Evolutionary conservation across 139 green algal genomes (phyloP), one percentile per base, ranked within the genome.

Genomic region (Chlamydomonas sp.): DNA sequence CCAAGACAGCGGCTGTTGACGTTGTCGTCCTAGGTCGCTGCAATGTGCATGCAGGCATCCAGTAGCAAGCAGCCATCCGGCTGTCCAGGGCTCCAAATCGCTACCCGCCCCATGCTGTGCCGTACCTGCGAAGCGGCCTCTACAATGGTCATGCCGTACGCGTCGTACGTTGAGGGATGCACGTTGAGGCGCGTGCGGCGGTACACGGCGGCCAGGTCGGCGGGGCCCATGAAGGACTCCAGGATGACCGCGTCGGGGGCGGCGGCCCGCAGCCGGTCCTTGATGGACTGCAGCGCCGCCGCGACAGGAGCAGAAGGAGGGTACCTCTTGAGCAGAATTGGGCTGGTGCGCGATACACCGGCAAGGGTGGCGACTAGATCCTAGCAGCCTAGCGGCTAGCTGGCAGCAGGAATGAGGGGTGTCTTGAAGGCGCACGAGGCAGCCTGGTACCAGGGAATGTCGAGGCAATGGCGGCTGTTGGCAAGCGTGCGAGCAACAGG

Each of bases 131-230:
- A 96, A 5, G 96, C 96, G 0, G 96, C 96, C 90, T 98, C 96
- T 5, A 98, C 93, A 7, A 98, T 90, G 0, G 96, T 98, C 96
- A 98, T 98, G 59, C 96, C 96, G 85, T 95, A 98, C 15, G 94
- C 93, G 75, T 96, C 93, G 84, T 95, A 60, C 77, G 91, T 88
- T 59, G 91, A 93, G 1, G 96, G 96, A 89, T 98, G 96, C 20
- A 98, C 81, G 85, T 98, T 98, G 17, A 98, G 94, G 61, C 90
- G 79, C 6, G 96, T 97, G 31, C 79, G 61, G 0, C 85, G 67
- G 75, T 92, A 96, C 18, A 98, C 20, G 2, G 84, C 58, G 0
- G 94, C 94, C 90, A 98, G 84, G n/a, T 96, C 82, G 9, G 69
- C 4, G 0, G 94, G 91, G 0, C 91, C 93, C 69, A 96, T 74